Conservation (phyloP, 2,329 filamentous ascomycete species). For the Bipolaris oryzae region DNA sequence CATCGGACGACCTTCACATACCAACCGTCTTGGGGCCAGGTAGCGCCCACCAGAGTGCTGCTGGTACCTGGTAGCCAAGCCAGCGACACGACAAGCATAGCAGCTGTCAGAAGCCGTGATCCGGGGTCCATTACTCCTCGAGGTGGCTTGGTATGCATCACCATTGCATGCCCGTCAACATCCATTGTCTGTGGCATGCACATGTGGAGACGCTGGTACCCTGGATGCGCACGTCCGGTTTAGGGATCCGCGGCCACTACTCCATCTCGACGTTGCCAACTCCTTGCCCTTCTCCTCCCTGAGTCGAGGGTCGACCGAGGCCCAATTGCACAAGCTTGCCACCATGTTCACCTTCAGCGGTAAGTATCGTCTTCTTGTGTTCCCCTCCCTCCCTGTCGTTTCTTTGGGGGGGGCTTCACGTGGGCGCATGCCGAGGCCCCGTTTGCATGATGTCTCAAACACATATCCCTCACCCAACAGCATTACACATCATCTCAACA, state of each 20-base stretch:
- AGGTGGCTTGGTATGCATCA: constrained; percentile 1
- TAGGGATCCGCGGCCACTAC: constrained; percentile 9
- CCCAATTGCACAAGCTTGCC: constrained; percentile 8
- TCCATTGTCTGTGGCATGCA: constrained; percentile 6
- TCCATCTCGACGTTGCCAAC: constrained; percentile 5
- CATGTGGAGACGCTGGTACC: constrained; percentile 14
- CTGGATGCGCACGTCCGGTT: constrained; percentile 25
- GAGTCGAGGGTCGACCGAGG: constrained; percentile 1
- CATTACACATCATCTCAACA: constrained; percentile 1
- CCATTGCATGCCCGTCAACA: constrained; percentile 1
- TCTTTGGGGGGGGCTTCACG: constrained; percentile 4
- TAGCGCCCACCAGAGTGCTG: constrained; percentile 1
- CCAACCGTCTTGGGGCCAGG: background rate
- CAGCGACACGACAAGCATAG: constrained; percentile 2
- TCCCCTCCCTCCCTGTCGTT: background rate
- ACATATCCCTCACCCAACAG: background rate
- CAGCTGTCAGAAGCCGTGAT: constrained; percentile 11
- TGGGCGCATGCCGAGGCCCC: constrained; percentile 1
- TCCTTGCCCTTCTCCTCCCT: constrained; percentile 8
- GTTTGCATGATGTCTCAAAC: constrained; percentile 3
- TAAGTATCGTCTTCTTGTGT: constrained; percentile 29
- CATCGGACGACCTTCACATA: background rate
- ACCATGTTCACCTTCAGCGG: constrained; percentile 48
- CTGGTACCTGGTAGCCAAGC: background rate
- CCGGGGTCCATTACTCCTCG: background rate